A percentile compares a stretch with the other conserved stretches of the same genome.
Evolutionary conservation across 2,329 filamentous ascomycete species (phyloP).

Genomic region (Stagonosporopsis cucurbitacearum): DNA sequence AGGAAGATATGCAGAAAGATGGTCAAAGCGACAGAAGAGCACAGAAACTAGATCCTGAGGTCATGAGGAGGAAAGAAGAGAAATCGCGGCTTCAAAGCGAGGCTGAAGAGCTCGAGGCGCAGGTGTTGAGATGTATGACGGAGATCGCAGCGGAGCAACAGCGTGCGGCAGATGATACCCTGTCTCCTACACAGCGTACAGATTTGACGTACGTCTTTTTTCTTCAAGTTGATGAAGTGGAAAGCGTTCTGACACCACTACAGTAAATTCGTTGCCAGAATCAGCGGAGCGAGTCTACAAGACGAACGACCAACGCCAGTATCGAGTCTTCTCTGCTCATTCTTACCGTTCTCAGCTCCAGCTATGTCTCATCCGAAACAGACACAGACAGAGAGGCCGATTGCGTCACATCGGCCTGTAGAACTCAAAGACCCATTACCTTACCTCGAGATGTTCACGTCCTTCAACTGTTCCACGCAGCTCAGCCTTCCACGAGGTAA

Average conservation of each 20-base stretch:
- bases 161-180: slow-evolving; percentile 17
- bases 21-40: slow-evolving; percentile 1
- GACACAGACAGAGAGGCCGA: slow-evolving; percentile 43
- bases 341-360: slow-evolving; percentile 48
- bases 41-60: slow-evolving; percentile 28
- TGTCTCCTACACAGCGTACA: slow-evolving; percentile 30
- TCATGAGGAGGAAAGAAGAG: slow-evolving; percentile 41
- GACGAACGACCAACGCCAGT: slow-evolving; percentile 33
- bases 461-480: slow-evolving; percentile 66
- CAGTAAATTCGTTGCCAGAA: slow-evolving; percentile 34
- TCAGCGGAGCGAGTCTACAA: slow-evolving; percentile 24
- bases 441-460: slow-evolving; percentile 74
- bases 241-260: slow-evolving; percentile 14
- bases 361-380: slow-evolving; percentile 33
- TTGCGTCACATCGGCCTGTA: slow-evolving; percentile 69
- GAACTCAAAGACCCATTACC: slow-evolving; percentile 69
- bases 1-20: slow-evolving; percentile 18
- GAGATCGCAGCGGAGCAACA: slow-evolving; percentile 38
- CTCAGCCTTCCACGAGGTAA: slow-evolving; percentile 44
- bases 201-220: slow-evolving; percentile 31
- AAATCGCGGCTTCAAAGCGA: slow-evolving; percentile 38
- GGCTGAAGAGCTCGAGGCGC: slow-evolving; percentile 40
- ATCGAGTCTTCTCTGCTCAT: slow-evolving; percentile 48
- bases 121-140: slow-evolving; percentile 38
- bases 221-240: background rate